Conservation (phyloP, 1,139 yeast genomes). For the Blastobotrys malaysiensis region DNA sequence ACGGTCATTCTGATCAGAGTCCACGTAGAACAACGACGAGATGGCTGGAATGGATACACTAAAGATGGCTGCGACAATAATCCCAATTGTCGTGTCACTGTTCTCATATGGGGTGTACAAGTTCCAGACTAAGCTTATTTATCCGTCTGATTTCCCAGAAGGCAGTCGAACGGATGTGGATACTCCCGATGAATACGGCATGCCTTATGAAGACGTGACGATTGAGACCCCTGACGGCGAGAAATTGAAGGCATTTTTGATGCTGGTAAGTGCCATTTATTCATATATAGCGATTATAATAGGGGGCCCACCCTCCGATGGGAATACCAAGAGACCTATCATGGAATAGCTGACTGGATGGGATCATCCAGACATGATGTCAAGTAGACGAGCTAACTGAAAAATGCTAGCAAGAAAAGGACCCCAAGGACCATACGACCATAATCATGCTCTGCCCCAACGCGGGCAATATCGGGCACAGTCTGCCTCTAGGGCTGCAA, state of each 20-base stretch:
- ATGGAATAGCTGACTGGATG: too few relatives aligned
- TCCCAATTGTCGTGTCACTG: slow-evolving; percentile 16
- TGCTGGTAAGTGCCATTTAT: slow-evolving; percentile 20
- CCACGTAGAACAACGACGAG: too few relatives aligned
- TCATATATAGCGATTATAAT: not conserved
- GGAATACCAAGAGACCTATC: too few relatives aligned
- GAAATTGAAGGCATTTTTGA: slow-evolving; percentile 44
- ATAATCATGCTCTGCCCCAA: slow-evolving; percentile 80
- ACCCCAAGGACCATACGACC: slow-evolving; percentile 42
- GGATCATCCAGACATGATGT: too few relatives aligned
- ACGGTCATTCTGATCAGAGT: too few relatives aligned
- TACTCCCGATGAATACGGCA: slow-evolving; percentile 66
- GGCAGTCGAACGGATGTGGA: slow-evolving; percentile 67
- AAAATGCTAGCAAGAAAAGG: not conserved
- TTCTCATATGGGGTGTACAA: slow-evolving; percentile 48
- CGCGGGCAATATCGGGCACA: slow-evolving; percentile 96
- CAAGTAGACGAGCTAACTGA: not conserved
- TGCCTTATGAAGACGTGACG: slow-evolving; percentile 61
- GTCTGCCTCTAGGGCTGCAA: slow-evolving; percentile 72
- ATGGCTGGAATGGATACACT: not conserved
- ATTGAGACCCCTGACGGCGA: slow-evolving; percentile 67
- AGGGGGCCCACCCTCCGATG: not conserved
- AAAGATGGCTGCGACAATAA: slow-evolving; percentile 10
- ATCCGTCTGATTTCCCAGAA: slow-evolving; percentile 76
- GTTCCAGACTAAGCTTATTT: slow-evolving; percentile 65